phyloP scores from a whole-genome alignment of 306 rosid species.

The Cotoneaster glaucophyllus region DNA sequence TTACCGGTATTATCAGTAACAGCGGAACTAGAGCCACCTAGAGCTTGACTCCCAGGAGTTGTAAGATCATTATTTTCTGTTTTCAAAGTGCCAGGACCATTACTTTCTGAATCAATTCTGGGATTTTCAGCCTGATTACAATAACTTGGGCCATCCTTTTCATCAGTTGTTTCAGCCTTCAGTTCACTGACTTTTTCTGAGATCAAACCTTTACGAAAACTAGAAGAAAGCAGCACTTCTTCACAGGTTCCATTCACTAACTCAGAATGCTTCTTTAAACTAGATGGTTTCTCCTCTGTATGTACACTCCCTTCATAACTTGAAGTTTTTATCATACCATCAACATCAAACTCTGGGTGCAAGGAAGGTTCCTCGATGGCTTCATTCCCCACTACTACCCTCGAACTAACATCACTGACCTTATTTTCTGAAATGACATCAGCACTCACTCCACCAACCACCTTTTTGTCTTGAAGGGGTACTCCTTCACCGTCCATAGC shows the following conservation, averaged over 20 bases:
- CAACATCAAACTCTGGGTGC: conserved; percentile 22
- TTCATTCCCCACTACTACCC: conserved; percentile 27
- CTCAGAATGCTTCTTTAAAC: conserved; percentile 20
- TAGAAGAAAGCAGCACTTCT: conserved; percentile 23
- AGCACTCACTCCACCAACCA: conserved; percentile 17
- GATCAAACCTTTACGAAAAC: background rate
- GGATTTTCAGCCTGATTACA: conserved; percentile 25
- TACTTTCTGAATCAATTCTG: conserved; percentile 14
- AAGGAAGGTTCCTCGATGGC: conserved; percentile 12
- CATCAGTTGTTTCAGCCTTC: conserved; percentile 31
- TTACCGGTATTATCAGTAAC: conserved; percentile 24
- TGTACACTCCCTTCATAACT: background rate
- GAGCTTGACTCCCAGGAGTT: conserved; percentile 19
- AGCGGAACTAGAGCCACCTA: conserved; percentile 22
- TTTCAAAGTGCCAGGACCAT: background rate
- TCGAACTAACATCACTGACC: conserved; percentile 18
- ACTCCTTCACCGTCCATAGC: conserved; percentile 27
- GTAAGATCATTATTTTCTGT: conserved; percentile 14
- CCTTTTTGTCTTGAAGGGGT: conserved; percentile 22
- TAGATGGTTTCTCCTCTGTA: conserved; percentile 13
- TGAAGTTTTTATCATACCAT: background rate
- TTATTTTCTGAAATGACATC: conserved; percentile 22
- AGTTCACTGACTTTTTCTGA: conserved; percentile 20
- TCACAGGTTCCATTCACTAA: conserved; percentile 26
- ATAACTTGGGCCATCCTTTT: conserved; percentile 13